Conservation (phyloP, 345 rosid species). For the Mallotus nudiflorus region DNA sequence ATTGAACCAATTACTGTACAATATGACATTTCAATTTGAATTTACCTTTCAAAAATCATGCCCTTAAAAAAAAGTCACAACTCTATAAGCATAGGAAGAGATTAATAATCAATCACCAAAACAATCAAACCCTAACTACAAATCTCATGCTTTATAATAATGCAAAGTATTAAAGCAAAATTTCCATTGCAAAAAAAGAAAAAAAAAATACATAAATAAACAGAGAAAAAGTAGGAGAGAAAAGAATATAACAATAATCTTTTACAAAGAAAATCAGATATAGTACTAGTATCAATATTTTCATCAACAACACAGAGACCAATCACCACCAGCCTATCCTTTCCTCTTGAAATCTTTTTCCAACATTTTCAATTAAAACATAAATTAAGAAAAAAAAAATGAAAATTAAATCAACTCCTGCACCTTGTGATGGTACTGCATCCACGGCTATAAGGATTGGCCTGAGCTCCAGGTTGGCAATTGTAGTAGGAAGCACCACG, state of each 20-base stretch:
- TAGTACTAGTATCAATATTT: constrained; percentile 9
- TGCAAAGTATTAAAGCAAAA: neutral
- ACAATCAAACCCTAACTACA: neutral
- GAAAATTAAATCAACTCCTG: constrained; percentile 37
- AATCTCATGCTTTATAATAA: neutral
- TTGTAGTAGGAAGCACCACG: constrained; percentile 98
- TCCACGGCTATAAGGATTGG: constrained; percentile 87
- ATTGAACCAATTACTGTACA: too few species aligned
- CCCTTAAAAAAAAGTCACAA: too few species aligned
- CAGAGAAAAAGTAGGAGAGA: neutral
- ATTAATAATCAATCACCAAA: neutral
- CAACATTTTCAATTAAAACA: neutral
- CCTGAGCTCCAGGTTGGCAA: constrained; percentile 68
- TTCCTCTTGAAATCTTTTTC: neutral
- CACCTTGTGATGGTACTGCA: constrained; percentile 89
- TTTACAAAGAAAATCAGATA: constrained; percentile 9
- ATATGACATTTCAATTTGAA: too few species aligned
- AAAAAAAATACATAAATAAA: too few species aligned
- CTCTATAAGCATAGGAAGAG: too few species aligned
- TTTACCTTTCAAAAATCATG: too few species aligned
- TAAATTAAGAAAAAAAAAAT: neutral
- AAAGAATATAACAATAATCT: constrained; percentile 9
- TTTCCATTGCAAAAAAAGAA: neutral
- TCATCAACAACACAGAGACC: constrained; percentile 18
- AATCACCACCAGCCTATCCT: neutral